These are phyloP conservation scores for Auricularia heimuer DNA, from an alignment of 768 basidiomycete genomes.

Conservation along the genomic window DNA sequence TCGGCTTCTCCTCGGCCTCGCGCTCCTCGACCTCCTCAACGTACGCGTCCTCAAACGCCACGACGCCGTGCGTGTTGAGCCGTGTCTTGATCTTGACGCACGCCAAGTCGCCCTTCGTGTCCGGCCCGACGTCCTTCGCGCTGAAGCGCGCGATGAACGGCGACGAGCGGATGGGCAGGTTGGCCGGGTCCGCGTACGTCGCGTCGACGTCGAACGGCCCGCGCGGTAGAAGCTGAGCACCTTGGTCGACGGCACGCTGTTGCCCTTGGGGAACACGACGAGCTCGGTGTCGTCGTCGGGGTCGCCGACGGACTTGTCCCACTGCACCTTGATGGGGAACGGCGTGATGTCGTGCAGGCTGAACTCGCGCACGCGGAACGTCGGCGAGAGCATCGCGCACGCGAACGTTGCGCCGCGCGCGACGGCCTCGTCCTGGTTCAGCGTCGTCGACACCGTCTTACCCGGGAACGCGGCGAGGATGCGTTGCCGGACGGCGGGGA, in stretches of 20 bases:
- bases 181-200: slow-evolving; percentile 60
- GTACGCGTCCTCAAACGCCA: slow-evolving; percentile 82
- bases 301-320: slow-evolving; percentile 66
- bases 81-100: slow-evolving; percentile 87
- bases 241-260: slow-evolving; percentile 86
- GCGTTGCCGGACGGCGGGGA: slow-evolving; percentile 82
- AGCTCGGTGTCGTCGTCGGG: slow-evolving; percentile 83
- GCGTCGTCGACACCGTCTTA: slow-evolving; percentile 78
- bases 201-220: slow-evolving; percentile 81
- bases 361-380: slow-evolving; percentile 97
- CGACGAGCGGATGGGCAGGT: slow-evolving; percentile 70
- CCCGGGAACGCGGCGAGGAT: slow-evolving; percentile 78
- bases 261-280: slow-evolving; percentile 79
- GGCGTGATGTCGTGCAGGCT: slow-evolving; percentile 73
- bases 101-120: slow-evolving; percentile 60
- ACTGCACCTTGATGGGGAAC: slow-evolving; percentile 85
- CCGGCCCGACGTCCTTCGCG: slow-evolving; percentile 65
- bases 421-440: slow-evolving; percentile 97
- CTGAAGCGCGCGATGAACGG: slow-evolving; percentile 78
- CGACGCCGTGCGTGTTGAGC: slow-evolving; percentile 74
- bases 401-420: slow-evolving; percentile 95
- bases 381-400: slow-evolving; percentile 93
- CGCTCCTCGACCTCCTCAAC: slow-evolving; percentile 53
- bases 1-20: slow-evolving; percentile 54
- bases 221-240: slow-evolving; percentile 91